Percentiles rank a stretch among this genome's conserved stretches.
These are phyloP conservation scores for Rhizodiscina lignyota DNA, from an alignment of 495 filamentous ascomycete species.

Conservation along the genomic window DNA sequence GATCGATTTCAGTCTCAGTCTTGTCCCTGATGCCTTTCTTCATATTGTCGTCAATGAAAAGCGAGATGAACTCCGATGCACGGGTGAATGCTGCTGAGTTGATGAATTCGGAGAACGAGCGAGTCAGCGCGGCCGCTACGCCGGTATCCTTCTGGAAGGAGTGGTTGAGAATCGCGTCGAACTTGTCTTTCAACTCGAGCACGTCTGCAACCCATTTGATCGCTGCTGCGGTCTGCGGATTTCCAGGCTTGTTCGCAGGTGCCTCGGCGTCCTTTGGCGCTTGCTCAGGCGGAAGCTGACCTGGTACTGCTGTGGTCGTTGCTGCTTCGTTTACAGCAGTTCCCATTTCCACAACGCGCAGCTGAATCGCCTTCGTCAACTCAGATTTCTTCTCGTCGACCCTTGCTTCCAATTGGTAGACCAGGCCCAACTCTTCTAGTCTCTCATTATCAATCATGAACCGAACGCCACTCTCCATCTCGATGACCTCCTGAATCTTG, in stretches of 20 bases:
- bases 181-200: conserved; percentile 74
- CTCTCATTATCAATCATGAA: conserved; percentile 87
- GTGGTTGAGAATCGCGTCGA: conserved; percentile 53
- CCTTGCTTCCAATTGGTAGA: conserved; percentile 61
- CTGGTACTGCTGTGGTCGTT: conserved; percentile 5
- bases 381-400: conserved; percentile 61
- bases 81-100: conserved; percentile 51
- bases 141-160: conserved; percentile 62
- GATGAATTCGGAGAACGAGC: conserved; percentile 80
- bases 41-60: conserved; percentile 94
- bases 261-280: conserved; percentile 13
- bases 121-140: conserved; percentile 63
- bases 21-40: conserved; percentile 88
- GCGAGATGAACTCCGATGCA: conserved; percentile 79
- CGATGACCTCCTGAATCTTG: conserved; percentile 66
- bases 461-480: conserved; percentile 69
- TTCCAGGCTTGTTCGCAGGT: conserved; percentile 27
- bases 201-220: conserved; percentile 95
- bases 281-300: conserved; percentile 10
- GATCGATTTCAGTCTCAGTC: conserved; percentile 79
- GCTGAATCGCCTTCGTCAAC: conserved; percentile 51
- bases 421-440: conserved; percentile 51
- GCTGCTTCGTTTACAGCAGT: conserved; percentile 62
- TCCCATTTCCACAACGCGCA: conserved; percentile 65
- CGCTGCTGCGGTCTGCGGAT: conserved; percentile 58